Conservation (phyloP, 192 early-diverging fungal genomes). For the Phlyctochytrium planicorne region DNA sequence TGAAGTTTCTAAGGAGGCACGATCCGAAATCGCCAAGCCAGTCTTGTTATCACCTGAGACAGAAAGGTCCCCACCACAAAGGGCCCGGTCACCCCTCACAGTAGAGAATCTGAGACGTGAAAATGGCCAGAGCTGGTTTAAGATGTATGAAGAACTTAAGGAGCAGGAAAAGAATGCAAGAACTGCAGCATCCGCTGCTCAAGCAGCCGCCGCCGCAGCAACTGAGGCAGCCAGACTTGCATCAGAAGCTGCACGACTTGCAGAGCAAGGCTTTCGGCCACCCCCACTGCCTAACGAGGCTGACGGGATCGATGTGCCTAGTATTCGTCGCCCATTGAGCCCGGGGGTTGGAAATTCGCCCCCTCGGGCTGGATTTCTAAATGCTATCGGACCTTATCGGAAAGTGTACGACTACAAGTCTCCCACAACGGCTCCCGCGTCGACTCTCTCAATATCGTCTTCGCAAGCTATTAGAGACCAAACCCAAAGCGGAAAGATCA, state of each 20-base stretch:
- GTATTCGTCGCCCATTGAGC: not conserved
- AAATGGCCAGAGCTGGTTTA: not conserved
- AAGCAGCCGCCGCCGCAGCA: not conserved
- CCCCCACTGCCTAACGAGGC: not conserved
- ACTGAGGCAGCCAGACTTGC: conserved; percentile 2
- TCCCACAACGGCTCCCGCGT: too few relatives aligned
- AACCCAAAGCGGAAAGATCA: conserved; percentile 1
- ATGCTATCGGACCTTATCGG: conserved; percentile 43
- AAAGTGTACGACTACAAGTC: conserved; percentile 40
- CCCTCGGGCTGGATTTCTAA: conserved; percentile 6
- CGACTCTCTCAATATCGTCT: not conserved
- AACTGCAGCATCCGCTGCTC: not conserved
- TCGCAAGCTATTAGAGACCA: not conserved
- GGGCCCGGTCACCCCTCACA: not conserved
- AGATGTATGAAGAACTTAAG: conserved; percentile 6
- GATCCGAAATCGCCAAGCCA: too few relatives aligned
- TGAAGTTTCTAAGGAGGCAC: too few relatives aligned
- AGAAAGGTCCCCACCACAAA: not conserved
- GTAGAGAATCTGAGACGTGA: conserved; percentile 1
- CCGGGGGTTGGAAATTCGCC: not conserved
- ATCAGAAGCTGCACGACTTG: conserved; percentile 18
- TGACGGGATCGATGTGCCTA: not conserved
- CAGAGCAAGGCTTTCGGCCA: conserved; percentile 13
- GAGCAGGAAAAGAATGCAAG: not conserved
- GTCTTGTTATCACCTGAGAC: not conserved